Conservation (phyloP, 2,329 filamentous ascomycete genomes). For the Penicillium sclerotiorum region DNA sequence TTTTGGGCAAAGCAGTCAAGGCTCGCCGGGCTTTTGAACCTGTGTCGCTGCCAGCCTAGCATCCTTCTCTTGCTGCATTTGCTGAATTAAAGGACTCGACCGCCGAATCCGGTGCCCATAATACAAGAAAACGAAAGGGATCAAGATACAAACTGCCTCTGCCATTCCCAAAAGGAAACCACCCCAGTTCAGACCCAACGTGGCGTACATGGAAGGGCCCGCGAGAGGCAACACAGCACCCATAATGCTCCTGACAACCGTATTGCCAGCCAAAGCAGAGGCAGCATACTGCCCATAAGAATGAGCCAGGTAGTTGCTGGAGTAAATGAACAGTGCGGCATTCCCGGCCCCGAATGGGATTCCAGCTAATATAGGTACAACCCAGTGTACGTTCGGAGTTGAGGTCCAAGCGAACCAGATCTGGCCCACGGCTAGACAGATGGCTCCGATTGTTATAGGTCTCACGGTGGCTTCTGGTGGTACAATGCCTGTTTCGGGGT, state of each 20-base stretch:
- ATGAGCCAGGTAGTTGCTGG: slow-evolving; percentile 73
- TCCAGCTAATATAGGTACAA: slow-evolving; percentile 73
- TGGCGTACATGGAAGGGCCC: slow-evolving; percentile 69
- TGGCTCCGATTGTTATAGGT: slow-evolving; percentile 74
- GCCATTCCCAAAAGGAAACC: slow-evolving; percentile 72
- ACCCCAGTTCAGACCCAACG: slow-evolving; percentile 73
- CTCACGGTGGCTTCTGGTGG: slow-evolving; percentile 77
- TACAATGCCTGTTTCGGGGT: slow-evolving; percentile 70
- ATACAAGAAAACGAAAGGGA: slow-evolving; percentile 73
- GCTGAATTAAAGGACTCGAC: slow-evolving; percentile 53
- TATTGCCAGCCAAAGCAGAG: slow-evolving; percentile 74
- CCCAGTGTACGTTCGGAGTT: slow-evolving; percentile 75
- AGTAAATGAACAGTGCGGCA: slow-evolving; percentile 75
- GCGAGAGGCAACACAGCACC: slow-evolving; percentile 74
- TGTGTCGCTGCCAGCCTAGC: not conserved
- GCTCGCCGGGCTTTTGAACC: too few relatives aligned
- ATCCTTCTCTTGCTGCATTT: not conserved
- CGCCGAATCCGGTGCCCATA: slow-evolving; percentile 57
- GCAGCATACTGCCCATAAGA: slow-evolving; percentile 79
- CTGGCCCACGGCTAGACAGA: slow-evolving; percentile 73
- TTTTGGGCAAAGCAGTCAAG: too few relatives aligned
- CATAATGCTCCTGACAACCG: slow-evolving; percentile 68
- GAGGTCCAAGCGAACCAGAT: slow-evolving; percentile 85
- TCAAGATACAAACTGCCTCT: slow-evolving; percentile 71
- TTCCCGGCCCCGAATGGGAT: slow-evolving; percentile 80